A percentile compares a stretch with the other conserved stretches of the same genome.
Conservation (phyloP, 2,329 filamentous ascomycete species). For the Pleoardoris graminearum region DNA sequence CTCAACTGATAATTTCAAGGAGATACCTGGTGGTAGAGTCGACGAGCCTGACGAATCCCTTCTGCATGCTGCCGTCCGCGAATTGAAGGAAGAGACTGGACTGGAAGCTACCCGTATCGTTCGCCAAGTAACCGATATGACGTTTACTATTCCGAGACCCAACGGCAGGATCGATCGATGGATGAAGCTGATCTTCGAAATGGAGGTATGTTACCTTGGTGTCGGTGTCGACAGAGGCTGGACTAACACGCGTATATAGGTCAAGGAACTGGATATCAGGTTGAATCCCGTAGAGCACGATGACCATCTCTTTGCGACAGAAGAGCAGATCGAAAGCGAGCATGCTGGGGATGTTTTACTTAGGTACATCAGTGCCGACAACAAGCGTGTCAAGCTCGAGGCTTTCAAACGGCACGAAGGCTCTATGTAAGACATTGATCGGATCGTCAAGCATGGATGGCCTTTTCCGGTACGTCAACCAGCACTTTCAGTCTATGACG, state of each 20-base stretch:
- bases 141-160: conserved; percentile 23
- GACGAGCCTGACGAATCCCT: conserved; percentile 54
- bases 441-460: too few species aligned
- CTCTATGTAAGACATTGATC: too few species aligned
- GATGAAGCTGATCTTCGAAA: conserved; percentile 42
- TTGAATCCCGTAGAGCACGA: conserved; percentile 51
- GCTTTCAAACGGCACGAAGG: conserved; percentile 32
- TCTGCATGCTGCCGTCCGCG: conserved; percentile 54
- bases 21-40: conserved; percentile 56
- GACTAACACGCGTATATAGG: conserved; percentile 9
- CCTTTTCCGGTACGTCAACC: too few species aligned
- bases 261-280: conserved; percentile 27
- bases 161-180: conserved; percentile 27
- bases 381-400: conserved; percentile 40
- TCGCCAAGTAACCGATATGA: conserved; percentile 47
- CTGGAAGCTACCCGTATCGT: conserved; percentile 50
- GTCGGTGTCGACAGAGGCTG: conserved; percentile 24
- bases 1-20: conserved; percentile 42
- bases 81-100: conserved; percentile 58
- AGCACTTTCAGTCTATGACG: too few species aligned
- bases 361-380: conserved; percentile 34
- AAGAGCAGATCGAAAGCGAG: conserved; percentile 44
- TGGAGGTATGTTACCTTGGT: conserved; percentile 17
- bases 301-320: conserved; percentile 44
- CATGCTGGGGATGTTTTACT: conserved; percentile 31